Evolutionary conservation across 2,329 filamentous ascomycete genomes (phyloP), one percentile per base, ranked within the genome.

Genomic region (Aspergillus tamarii): DNA sequence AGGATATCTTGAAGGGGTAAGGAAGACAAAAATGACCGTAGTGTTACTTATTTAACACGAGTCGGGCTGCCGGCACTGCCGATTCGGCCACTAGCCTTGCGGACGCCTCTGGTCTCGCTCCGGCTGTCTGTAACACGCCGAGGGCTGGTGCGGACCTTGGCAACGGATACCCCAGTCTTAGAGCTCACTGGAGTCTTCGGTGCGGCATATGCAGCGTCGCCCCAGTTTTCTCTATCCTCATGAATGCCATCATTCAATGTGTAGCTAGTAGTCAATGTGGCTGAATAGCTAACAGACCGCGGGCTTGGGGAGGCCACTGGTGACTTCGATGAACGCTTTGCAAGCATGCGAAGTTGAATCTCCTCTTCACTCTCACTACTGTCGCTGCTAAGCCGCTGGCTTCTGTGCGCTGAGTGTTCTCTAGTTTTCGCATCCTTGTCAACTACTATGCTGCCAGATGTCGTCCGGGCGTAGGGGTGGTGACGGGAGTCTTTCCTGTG

Each of bases 291-390:
- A 62, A 91, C 86, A 0, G 92, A 91, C 55, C 92, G 85, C 76
- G 84, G 71, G 83, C 84, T 63, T 81, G 86, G 39, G 85, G 91
- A 60, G 85, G 90, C 68, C 85, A 87, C 23, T 85, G 90, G 45
- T 81, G 82, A 80, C 89, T 91, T 70, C 85, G 89, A 72, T 84
- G 87, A 63, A 67, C 86, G 87, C 82, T 89, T 87, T 30, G 87
- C 87, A 67, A 88, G 86, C 84, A 92, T 88, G 57, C 93, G 90
- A 53, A 96, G 80, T 73, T 93, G 90, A 71, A 88, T 87, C 75
- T 97, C 93, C 73, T 96, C 92, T 65, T 97, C 93, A 23, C 90
- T 91, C 74, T 95, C 91, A 54, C 82, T 77, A 41, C 71, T 81
- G 74, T 75, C 85, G 21, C 85, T 84, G 16, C 87, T 89, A 46